A percentile compares a stretch with the other conserved stretches of the same genome.
Evolutionary conservation across 2,329 filamentous ascomycete species (phyloP).

Genomic region (Alternaria sp.): DNA sequence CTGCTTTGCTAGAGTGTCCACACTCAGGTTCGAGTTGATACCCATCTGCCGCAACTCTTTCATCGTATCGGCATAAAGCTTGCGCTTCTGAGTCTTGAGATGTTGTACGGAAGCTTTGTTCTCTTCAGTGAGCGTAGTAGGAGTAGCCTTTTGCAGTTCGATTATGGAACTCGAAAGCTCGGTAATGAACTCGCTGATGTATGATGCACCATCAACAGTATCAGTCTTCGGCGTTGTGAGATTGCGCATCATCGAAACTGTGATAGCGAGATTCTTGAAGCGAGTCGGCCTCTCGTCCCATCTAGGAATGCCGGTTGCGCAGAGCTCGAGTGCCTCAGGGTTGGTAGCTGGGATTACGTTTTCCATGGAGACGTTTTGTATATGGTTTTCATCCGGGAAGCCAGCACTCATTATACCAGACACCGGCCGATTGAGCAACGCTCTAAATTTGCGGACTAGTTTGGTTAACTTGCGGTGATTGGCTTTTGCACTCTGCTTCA

Average conservation of each 20-base stretch:
- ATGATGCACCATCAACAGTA: conserved; percentile 64
- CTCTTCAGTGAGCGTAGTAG: conserved; percentile 80
- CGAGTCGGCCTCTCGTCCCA: conserved; percentile 64
- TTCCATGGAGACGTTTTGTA: conserved; percentile 22
- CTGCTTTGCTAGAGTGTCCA: conserved; percentile 76
- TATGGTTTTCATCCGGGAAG: conserved; percentile 40
- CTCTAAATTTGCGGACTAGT: conserved; percentile 87
- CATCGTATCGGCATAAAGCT: conserved; percentile 87
- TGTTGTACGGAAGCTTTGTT: conserved; percentile 86
- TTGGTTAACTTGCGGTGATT: conserved; percentile 94
- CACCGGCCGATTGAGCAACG: conserved; percentile 78
- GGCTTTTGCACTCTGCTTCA: conserved; percentile 86
- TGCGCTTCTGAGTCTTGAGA: conserved; percentile 88
- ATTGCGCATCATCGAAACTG: conserved; percentile 76
- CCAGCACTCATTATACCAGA: conserved; percentile 61
- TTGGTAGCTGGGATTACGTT: conserved; percentile 26
- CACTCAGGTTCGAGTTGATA: conserved; percentile 80
- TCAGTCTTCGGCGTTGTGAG: conserved; percentile 64
- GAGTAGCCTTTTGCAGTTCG: conserved; percentile 84
- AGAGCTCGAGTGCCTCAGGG: conserved; percentile 30
- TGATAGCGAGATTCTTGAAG: conserved; percentile 74
- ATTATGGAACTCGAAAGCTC: conserved; percentile 73
- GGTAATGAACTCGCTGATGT: conserved; percentile 73
- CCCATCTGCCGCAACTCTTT: conserved; percentile 88
- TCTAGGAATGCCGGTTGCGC: conserved; percentile 31